Evolutionary conservation across 1,139 yeast genomes (phyloP).

Genomic region (Arxiozyma bovina): DNA sequence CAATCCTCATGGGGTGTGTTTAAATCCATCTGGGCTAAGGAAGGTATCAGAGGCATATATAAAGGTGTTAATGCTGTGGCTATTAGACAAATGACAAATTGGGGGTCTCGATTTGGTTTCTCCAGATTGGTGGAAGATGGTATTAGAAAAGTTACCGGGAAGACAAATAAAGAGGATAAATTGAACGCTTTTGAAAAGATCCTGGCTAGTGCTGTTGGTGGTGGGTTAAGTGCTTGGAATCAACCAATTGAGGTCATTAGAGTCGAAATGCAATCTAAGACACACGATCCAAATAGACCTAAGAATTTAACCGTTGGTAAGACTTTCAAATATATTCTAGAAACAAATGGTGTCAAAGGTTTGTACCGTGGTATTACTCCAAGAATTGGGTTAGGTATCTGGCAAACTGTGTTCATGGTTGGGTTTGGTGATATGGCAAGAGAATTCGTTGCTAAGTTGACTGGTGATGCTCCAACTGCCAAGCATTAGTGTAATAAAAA

Average conservation of each 20-base stretch:
- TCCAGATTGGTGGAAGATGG: conserved; percentile 85
- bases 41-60: conserved; percentile 90
- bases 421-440: conserved; percentile 94
- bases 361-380: conserved; percentile 95
- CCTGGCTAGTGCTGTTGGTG: conserved; percentile 83
- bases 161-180: conserved; percentile 48
- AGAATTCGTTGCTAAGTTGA: conserved; percentile 49
- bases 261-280: conserved; percentile 95
- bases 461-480: conserved; percentile 47
- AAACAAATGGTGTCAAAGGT: conserved; percentile 77
- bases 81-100: conserved; percentile 94
- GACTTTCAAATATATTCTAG: conserved; percentile 75
- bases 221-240: conserved; percentile 97
- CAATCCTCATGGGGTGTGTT: conserved; percentile 83
- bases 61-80: conserved; percentile 99
- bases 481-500: conserved; percentile 30
- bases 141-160: conserved; percentile 57
- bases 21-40: conserved; percentile 68
- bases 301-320: conserved; percentile 75
- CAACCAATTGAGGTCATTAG: conserved; percentile 97
- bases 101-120: conserved; percentile 97
- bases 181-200: conserved; percentile 73
- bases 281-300: conserved; percentile 89
- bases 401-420: conserved; percentile 99
- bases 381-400: conserved; percentile 88